A percentile compares a stretch with the other conserved stretches of the same genome.
Conservation (phyloP, 768 basidiomycete genomes). For the Tulasnella sp. region DNA sequence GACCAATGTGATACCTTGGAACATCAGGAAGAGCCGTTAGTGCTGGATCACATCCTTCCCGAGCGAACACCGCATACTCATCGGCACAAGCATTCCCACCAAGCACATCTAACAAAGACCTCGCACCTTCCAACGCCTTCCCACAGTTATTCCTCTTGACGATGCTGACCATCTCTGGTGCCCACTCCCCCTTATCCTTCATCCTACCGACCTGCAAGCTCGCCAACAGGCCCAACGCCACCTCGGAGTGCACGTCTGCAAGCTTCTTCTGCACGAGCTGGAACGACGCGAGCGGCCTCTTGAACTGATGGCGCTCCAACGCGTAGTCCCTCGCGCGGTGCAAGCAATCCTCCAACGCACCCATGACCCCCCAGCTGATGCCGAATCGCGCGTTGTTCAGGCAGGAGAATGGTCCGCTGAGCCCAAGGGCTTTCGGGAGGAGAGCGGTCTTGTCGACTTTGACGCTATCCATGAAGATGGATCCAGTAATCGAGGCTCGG, state of each 20-base stretch:
- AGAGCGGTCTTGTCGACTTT: constrained; percentile 60
- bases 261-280: constrained; percentile 98
- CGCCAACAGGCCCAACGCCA: constrained; percentile 63
- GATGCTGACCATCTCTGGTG: constrained; percentile 90
- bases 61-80: constrained; percentile 48
- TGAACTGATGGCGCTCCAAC: constrained; percentile 83
- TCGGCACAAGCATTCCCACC: constrained; percentile 91
- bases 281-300: constrained; percentile 81
- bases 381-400: constrained; percentile 82
- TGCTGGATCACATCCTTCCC: no score
- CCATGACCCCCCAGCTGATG: constrained; percentile 94
- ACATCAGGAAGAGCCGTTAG: no score
- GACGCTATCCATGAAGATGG: constrained; percentile 88
- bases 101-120: constrained; percentile 75
- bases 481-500: constrained; percentile 71
- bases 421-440: constrained; percentile 64
- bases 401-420: constrained; percentile 83
- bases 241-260: constrained; percentile 83
- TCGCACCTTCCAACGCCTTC: constrained; percentile 75
- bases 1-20: constrained; percentile 83
- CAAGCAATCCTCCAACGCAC: constrained; percentile 87
- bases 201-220: constrained; percentile 74
- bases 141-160: constrained; percentile 95
- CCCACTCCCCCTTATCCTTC: constrained; percentile 63
- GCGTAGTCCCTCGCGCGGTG: constrained; percentile 67